A percentile compares a stretch with the other conserved stretches of the same genome.
Conservation (phyloP, 1,284 basidiomycete genomes). For the Tremellales sp. region DNA sequence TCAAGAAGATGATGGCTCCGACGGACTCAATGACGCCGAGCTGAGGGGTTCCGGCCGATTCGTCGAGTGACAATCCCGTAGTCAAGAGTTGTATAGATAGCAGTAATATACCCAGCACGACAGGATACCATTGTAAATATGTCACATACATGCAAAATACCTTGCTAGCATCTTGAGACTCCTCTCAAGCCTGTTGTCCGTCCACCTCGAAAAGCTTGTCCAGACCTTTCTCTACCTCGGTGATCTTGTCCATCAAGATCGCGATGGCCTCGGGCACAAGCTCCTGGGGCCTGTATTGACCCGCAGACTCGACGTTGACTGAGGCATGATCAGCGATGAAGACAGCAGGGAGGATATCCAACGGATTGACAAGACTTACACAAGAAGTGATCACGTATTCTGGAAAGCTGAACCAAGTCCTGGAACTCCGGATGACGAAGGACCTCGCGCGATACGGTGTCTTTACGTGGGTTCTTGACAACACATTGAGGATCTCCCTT, state of each 20-base stretch:
- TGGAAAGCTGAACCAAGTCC: slow-evolving; percentile 73
- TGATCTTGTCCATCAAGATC: slow-evolving; percentile 79
- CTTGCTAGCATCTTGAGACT: too few relatives aligned
- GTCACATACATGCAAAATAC: too few relatives aligned
- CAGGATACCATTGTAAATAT: too few relatives aligned
- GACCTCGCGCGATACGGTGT: slow-evolving; percentile 90
- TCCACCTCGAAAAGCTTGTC: slow-evolving; percentile 35
- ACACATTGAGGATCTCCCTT: slow-evolving; percentile 51
- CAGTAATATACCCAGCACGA: too few relatives aligned
- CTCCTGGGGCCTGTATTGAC: slow-evolving; percentile 77
- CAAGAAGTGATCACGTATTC: slow-evolving; percentile 90
- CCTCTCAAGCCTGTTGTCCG: not conserved
- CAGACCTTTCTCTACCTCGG: slow-evolving; percentile 42
- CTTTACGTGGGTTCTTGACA: slow-evolving; percentile 64
- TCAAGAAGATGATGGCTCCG: not conserved
- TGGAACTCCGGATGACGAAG: slow-evolving; percentile 88
- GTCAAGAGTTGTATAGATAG: too few relatives aligned
- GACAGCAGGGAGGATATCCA: not conserved
- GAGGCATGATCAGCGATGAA: slow-evolving; percentile 1
- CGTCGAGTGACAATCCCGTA: too few relatives aligned
- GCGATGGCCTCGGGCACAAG: slow-evolving; percentile 78
- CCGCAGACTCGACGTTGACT: slow-evolving; percentile 89
- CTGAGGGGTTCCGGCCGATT: too few relatives aligned
- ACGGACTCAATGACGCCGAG: not conserved
- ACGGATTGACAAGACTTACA: slow-evolving; percentile 54